Percentiles rank a stretch among this genome's conserved stretches.
These are phyloP conservation scores for Hirschfeldia incana DNA, from an alignment of 345 rosid species.

Conservation along the genomic window DNA sequence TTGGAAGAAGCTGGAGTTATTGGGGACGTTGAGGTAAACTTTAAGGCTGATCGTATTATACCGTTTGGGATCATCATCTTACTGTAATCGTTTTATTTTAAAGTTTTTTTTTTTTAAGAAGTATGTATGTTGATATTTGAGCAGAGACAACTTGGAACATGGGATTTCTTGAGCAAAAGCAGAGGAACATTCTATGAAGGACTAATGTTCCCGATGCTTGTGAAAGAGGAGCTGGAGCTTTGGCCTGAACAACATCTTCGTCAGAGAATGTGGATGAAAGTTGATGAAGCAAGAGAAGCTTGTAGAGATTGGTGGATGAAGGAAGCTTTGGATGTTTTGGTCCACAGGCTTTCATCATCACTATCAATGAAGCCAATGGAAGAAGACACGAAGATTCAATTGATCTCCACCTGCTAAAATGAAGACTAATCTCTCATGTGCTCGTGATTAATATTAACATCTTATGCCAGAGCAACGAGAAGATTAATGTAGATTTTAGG, in stretches of 20 bases:
- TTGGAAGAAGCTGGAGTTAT: slow-evolving; percentile 87
- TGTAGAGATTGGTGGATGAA: slow-evolving; percentile 96
- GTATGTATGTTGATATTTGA: neutral
- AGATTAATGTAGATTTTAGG: slow-evolving; percentile 4
- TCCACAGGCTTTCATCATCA: slow-evolving; percentile 42
- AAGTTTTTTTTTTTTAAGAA: no score
- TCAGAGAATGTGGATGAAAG: slow-evolving; percentile 71
- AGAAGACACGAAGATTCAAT: slow-evolving; percentile 17
- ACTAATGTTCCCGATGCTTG: slow-evolving; percentile 84
- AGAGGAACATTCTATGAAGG: slow-evolving; percentile 81
- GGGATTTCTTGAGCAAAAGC: slow-evolving; percentile 82
- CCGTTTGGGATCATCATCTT: neutral
- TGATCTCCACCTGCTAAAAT: slow-evolving; percentile 29
- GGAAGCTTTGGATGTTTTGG: slow-evolving; percentile 74
- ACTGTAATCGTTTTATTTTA: no score
- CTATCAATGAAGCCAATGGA: neutral
- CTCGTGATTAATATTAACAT: slow-evolving; percentile 1
- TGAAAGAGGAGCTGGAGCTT: slow-evolving; percentile 64
- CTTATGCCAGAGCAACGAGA: slow-evolving; percentile 6
- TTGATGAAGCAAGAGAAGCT: slow-evolving; percentile 69
- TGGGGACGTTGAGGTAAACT: slow-evolving; percentile 66
- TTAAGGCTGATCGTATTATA: neutral
- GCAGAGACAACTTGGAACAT: slow-evolving; percentile 72
- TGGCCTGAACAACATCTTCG: slow-evolving; percentile 80
- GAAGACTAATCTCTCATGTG: neutral